Conservation (phyloP, 495 filamentous ascomycete genomes). For the Neurospora tetraspora region DNA sequence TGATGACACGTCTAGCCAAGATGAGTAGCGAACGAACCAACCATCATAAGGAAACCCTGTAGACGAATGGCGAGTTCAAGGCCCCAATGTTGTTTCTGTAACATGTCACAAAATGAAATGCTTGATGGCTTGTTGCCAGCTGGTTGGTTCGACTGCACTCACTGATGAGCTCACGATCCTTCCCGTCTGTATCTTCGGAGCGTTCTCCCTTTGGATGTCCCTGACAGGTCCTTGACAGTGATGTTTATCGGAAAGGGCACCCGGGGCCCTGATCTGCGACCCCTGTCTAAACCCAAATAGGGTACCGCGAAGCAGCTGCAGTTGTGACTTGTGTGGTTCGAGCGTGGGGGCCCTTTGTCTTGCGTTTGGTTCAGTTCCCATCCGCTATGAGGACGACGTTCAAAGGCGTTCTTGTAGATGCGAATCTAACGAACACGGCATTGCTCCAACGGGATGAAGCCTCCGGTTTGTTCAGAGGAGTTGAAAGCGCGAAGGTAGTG, state of each 20-base stretch:
- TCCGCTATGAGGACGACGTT: background rate
- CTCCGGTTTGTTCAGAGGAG: background rate
- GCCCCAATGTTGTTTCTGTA: background rate
- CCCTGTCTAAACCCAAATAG: background rate
- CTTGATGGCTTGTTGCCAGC: background rate
- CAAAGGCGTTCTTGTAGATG: background rate
- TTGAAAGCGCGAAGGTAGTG: background rate
- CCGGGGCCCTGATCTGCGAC: constrained; percentile 12
- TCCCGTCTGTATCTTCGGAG: background rate
- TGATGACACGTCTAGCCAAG: background rate
- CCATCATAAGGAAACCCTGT: background rate
- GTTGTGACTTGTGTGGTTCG: background rate
- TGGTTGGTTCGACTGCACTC: background rate
- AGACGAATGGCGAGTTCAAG: background rate
- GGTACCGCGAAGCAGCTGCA: background rate
- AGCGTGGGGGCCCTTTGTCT: background rate
- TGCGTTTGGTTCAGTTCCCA: background rate
- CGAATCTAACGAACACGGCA: background rate
- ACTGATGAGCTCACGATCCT: background rate
- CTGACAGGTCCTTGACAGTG: background rate
- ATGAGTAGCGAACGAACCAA: background rate
- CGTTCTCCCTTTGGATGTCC: background rate
- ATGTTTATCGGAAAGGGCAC: constrained; percentile 6
- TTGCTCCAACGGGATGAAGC: background rate
- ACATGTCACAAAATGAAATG: background rate